These are phyloP conservation scores for Kazachstania taianensis DNA, from an alignment of 805 yeast genomes.

Conservation along the genomic window DNA sequence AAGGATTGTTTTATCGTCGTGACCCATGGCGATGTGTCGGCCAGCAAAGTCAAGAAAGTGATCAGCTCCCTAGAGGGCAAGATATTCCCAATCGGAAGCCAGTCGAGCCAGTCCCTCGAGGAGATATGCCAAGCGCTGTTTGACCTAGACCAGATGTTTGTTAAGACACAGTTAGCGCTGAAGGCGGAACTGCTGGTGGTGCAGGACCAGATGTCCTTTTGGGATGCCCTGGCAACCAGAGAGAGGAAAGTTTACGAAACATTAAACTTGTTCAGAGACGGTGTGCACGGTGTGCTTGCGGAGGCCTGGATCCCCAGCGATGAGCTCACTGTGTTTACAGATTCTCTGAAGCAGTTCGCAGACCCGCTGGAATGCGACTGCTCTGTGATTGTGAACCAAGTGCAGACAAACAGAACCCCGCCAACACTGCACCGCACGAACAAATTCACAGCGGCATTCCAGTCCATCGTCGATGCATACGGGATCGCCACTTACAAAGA, in stretches of 20 bases:
- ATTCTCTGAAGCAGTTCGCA: slow-evolving; percentile 45
- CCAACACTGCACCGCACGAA: slow-evolving; percentile 94
- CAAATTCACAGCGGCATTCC: slow-evolving; percentile 89
- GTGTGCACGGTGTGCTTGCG: slow-evolving; percentile 75
- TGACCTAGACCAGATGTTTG: slow-evolving; percentile 52
- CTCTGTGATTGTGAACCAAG: slow-evolving; percentile 45
- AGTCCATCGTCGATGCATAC: slow-evolving; percentile 87
- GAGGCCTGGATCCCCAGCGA: slow-evolving; percentile 95
- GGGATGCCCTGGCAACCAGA: slow-evolving; percentile 60
- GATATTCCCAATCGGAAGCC: slow-evolving; percentile 38
- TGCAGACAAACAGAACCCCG: slow-evolving; percentile 75
- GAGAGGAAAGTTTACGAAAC: slow-evolving; percentile 78
- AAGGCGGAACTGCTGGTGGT: slow-evolving; percentile 69
- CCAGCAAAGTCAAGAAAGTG: slow-evolving; percentile 66
- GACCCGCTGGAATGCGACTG: slow-evolving; percentile 31
- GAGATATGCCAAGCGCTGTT: slow-evolving; percentile 38
- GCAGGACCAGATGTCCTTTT: slow-evolving; percentile 61
- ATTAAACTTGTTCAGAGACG: slow-evolving; percentile 70
- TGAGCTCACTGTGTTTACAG: slow-evolving; percentile 57
- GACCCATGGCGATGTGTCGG: slow-evolving; percentile 76
- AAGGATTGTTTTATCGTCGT: slow-evolving; percentile 82
- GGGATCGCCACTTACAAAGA: slow-evolving; percentile 90
- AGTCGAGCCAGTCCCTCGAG: slow-evolving; percentile 29
- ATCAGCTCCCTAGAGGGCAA: slow-evolving; percentile 86
- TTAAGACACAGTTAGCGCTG: slow-evolving; percentile 57